Conservation (phyloP, 1,284 basidiomycete genomes). For the Boletus smithii region DNA sequence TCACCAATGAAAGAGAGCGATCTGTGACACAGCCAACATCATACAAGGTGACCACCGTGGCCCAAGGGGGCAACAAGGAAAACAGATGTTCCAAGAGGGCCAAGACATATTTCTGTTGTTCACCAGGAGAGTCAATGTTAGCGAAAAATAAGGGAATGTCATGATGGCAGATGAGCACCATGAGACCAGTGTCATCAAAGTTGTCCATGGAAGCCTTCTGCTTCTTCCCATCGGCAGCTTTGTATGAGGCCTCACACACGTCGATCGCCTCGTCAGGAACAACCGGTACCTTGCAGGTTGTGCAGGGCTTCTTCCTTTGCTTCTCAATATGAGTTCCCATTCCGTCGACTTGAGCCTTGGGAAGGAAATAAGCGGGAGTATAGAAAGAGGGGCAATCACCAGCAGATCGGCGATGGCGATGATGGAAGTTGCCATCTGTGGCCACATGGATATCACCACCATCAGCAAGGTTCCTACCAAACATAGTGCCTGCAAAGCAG, state of each 20-base stretch:
- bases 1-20: background rate
- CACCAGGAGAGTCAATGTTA: background rate
- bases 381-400: conserved; percentile 3
- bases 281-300: no score
- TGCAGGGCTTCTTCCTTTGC: no score
- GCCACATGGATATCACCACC: background rate
- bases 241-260: no score
- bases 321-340: no score
- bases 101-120: conserved; percentile 36
- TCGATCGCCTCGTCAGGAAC: no score
- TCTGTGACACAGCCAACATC: background rate
- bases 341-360: background rate
- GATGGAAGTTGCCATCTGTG: background rate
- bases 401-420: background rate
- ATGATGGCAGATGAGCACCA: background rate
- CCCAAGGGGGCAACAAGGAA: background rate
- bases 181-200: no score
- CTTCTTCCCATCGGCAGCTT: no score
- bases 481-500: background rate
- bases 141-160: background rate
- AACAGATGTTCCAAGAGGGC: conserved; percentile 25
- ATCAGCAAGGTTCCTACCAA: background rate
- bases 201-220: no score
- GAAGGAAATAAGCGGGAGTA: conserved; percentile 3
- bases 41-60: background rate